Base-by-base conservation (phyloP, 1,284 basidiomycete genomes). In the Exobasidium cylindrosporum region DNA sequence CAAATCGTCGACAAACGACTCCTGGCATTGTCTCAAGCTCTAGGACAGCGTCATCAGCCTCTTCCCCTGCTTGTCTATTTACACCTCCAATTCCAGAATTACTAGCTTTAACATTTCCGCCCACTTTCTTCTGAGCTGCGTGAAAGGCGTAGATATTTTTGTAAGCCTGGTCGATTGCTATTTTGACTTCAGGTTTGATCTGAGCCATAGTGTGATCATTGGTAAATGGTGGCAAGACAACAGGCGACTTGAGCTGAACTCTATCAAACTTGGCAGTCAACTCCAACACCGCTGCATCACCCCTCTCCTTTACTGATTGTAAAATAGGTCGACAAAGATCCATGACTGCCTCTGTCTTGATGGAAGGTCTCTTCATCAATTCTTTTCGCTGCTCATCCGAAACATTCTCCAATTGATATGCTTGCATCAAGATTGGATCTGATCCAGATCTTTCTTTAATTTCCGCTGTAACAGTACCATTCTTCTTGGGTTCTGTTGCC, bases 1-100 rank as follows among this genome's bases (percentile, higher is more conserved):
- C 89, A 80, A 98, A 97, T 47, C 96, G 58, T 13, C 74, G 66
- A 57, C 77, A 79, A 26, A 79, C 69, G 29, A 99, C 94, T 7
- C 96, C 96, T 1, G 95, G 93, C 91, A 94, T 97, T 5, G 96
- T 98, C 82, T 97, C 92, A 14, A 99, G 91, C 10, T 87, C 84
- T 50, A 98, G 84, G 17, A 81, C 77, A 4, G 70, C 70, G 24
- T 87, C 83, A 40, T 86, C 84, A 52, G 84, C 84, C 63, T 88
- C 87, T 21, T 86, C 83, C 2, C 60, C 63, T 11, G 46, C 50
- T 1, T 53, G 60, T 4, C 30, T 60, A 0, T 65, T 66, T 4
- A 43, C 17, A 29, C 57, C 55, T n/a, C 30, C 59, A 3, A 62
- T 61, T n/a, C 65, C 73, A 1, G 64, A 61, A 11, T 49, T 24